Conservation (phyloP, 106 monocot genomes). For the Apostasia ramifera region DNA sequence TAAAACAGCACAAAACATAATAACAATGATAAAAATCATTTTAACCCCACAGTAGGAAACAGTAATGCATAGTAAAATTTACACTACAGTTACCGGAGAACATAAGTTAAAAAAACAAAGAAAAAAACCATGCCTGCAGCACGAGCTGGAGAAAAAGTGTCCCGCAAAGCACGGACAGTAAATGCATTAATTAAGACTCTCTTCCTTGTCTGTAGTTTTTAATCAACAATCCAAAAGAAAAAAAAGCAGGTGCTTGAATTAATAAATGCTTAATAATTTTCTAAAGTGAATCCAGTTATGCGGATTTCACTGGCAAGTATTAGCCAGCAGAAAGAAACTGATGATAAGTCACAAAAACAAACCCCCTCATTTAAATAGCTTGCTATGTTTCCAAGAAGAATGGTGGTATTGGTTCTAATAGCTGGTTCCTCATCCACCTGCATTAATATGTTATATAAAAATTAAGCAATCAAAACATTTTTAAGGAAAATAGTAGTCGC, state of each 20-base stretch:
- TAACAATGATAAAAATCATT: neutral
- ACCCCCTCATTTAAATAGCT: slow-evolving; percentile 96
- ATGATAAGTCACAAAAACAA: slow-evolving; percentile 26
- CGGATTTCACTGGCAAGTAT: neutral
- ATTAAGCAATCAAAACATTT: neutral
- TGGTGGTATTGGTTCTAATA: slow-evolving; percentile 97
- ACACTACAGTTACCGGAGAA: neutral
- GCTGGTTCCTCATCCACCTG: slow-evolving; percentile 99
- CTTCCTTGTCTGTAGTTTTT: slow-evolving; percentile 80
- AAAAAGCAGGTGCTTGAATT: neutral
- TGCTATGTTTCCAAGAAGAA: slow-evolving; percentile 93
- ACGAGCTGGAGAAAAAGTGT: slow-evolving; percentile 92
- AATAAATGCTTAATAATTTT: neutral
- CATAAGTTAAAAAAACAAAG: neutral
- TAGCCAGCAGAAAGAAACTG: slow-evolving; percentile 2
- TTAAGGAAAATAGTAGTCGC: neutral
- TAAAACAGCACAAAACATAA: slow-evolving; percentile 19
- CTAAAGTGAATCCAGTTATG: slow-evolving; percentile 1
- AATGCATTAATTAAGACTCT: slow-evolving; percentile 99
- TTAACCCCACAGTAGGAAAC: neutral
- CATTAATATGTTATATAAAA: neutral
- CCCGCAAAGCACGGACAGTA: slow-evolving; percentile 88
- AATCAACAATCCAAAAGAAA: slow-evolving; percentile 5
- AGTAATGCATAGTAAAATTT: neutral
- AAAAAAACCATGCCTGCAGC: slow-evolving; percentile 61